These are phyloP conservation scores for Aspergillus indologenus DNA, from an alignment of 495 filamentous ascomycete species.

Conservation along the genomic window DNA sequence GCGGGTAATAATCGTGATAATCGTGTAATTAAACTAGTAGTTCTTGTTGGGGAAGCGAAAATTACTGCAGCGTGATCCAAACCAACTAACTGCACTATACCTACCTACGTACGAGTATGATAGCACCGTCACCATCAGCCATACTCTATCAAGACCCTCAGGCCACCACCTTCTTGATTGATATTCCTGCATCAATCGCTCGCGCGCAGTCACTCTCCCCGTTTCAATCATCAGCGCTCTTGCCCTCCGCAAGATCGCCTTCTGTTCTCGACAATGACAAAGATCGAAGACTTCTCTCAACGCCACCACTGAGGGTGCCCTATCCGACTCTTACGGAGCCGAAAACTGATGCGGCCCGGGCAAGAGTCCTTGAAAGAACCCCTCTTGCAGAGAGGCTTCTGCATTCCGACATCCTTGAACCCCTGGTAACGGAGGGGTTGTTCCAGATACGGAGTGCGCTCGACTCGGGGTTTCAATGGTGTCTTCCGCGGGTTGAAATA, in stretches of 20 bases:
- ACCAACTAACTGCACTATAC: no score
- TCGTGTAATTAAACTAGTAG: no score
- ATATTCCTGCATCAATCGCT: constrained; percentile 62
- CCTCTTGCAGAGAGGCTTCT: constrained; percentile 27
- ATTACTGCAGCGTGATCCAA: not conserved
- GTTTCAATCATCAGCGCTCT: constrained; percentile 7
- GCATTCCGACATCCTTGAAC: constrained; percentile 30
- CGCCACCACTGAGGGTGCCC: constrained; percentile 27
- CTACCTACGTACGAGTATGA: constrained; percentile 2
- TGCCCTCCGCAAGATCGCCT: not conserved
- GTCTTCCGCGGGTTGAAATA: constrained; percentile 28
- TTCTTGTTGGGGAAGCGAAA: not conserved
- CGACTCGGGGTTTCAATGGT: constrained; percentile 34
- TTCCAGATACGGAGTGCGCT: constrained; percentile 26
- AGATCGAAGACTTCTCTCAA: constrained; percentile 29
- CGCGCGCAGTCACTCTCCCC: constrained; percentile 31
- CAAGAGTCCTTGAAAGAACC: constrained; percentile 33
- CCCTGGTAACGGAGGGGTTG: constrained; percentile 27
- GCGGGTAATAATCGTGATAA: no score
- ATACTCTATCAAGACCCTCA: constrained; percentile 52
- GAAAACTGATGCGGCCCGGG: constrained; percentile 38
- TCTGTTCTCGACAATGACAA: not conserved
- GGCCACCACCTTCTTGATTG: constrained; percentile 51
- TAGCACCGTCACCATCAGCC: constrained; percentile 18
- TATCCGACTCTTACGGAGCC: constrained; percentile 41